Evolutionary conservation across 2,329 filamentous ascomycete genomes (phyloP), one percentile per base, ranked within the genome.

Genomic region (Apiospora phragmitis): DNA sequence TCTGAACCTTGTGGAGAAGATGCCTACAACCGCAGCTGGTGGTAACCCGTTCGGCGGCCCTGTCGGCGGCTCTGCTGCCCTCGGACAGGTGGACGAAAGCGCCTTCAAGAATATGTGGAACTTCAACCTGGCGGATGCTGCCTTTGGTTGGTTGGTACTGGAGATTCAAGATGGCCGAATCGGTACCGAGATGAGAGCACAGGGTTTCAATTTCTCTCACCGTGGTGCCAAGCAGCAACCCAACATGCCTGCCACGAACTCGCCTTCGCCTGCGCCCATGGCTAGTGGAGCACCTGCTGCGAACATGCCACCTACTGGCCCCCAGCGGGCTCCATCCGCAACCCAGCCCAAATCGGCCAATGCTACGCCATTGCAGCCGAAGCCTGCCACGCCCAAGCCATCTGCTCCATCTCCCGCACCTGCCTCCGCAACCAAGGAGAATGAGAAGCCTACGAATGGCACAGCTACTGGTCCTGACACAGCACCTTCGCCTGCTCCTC

Each of bases 61-160:
- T 41, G 89, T 91, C 69, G 90, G 91, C 67, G 93, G 92, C 49
- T 91, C 90, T 68, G 85, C 88, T 69, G 88, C 90, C 71, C 91
- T 94, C 68, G 96, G 96, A 42, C 93, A 97, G 78, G 94, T 99
- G 24, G 96, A 99, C 74, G 96, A 99, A 85, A 98, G 95, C 77
- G 96, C 96, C 1, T 99, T 99, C 89, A 99, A 99, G 87, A 99
- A 99, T 81, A 98, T 98, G 96, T 99, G 96, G 96, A 99, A 99
- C 83, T 99, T 99, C 85, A 98, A 98, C 82, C 84, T 99, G 75
- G 96, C 96, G 41, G 96, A 99, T 85, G 96, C 96, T 70, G 95
- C 96, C 26, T 99, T 98, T 80, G 96, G 96, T 72, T 99, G 94
- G 87, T 87, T 99, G 68, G 94, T 98, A 21, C 84, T 99, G 71